These are phyloP conservation scores for Zanthoxylum bungeanum DNA, from an alignment of 345 rosid species.

Conservation along the genomic window DNA sequence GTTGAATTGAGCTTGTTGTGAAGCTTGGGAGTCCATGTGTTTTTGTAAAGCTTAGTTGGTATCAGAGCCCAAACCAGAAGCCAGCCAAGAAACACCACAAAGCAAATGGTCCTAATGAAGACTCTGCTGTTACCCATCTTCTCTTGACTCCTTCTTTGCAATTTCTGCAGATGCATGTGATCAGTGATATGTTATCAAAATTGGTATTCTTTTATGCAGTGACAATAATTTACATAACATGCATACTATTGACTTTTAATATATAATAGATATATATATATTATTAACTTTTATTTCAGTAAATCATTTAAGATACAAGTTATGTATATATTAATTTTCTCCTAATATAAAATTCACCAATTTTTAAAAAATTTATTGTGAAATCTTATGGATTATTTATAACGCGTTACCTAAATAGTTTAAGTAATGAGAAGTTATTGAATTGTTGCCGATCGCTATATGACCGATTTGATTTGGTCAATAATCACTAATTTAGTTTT, in stretches of 20 bases:
- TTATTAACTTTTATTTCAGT: neutral
- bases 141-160: neutral
- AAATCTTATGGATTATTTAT: too few relatives aligned
- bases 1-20: conserved; percentile 38
- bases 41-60: conserved; percentile 42
- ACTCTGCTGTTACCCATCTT: conserved; percentile 16
- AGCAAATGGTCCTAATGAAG: conserved; percentile 22
- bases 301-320: neutral
- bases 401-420: too few relatives aligned
- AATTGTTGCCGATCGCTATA: too few relatives aligned
- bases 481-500: too few relatives aligned
- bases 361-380: too few relatives aligned
- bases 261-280: neutral
- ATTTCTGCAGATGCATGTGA: neutral
- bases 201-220: neutral
- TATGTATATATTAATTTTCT: too few relatives aligned
- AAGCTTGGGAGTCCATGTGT: conserved; percentile 43
- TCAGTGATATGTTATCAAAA: neutral
- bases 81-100: conserved; percentile 48
- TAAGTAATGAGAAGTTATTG: too few relatives aligned
- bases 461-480: too few relatives aligned
- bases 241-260: neutral
- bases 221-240: neutral
- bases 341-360: too few relatives aligned
- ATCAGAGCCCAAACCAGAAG: conserved; percentile 48